These are phyloP conservation scores for Fusarium xyrophilum DNA, from an alignment of 2,329 filamentous ascomycete genomes.

Conservation along the genomic window DNA sequence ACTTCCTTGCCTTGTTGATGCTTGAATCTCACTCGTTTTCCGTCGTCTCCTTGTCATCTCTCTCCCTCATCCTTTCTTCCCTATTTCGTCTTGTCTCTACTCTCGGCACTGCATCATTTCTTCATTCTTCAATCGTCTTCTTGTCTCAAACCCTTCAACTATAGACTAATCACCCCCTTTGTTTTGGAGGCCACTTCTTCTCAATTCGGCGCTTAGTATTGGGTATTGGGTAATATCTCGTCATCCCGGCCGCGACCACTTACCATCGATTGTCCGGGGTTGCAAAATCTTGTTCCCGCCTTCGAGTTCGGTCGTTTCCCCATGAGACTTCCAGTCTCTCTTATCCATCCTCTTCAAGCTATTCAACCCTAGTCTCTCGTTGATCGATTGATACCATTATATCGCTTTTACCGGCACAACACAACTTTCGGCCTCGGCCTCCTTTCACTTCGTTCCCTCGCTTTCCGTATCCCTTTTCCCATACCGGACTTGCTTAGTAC, in stretches of 20 bases:
- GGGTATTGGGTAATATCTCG: conserved; percentile 30
- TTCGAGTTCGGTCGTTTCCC: conserved; percentile 15
- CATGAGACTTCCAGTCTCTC: conserved; percentile 8
- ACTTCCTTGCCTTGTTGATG: conserved; percentile 8
- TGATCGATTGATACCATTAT: conserved; percentile 34
- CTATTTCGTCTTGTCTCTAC: neutral
- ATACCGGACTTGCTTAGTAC: conserved; percentile 35
- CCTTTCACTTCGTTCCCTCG: conserved; percentile 36
- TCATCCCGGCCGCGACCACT: conserved; percentile 27
- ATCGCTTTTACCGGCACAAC: conserved; percentile 9
- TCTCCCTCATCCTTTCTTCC: conserved; percentile 1
- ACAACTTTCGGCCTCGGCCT: conserved; percentile 9
- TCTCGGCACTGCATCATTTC: conserved; percentile 12
- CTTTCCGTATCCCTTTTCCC: conserved; percentile 35
- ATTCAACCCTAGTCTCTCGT: conserved; percentile 33
- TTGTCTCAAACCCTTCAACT: conserved; percentile 14
- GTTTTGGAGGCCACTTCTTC: conserved; percentile 24
- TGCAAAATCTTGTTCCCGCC: conserved; percentile 30
- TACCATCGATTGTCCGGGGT: conserved; percentile 20
- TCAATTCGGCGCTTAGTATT: conserved; percentile 26
- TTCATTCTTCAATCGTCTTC: conserved; percentile 10
- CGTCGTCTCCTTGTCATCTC: conserved; percentile 11
- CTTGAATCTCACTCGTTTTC: conserved; percentile 28
- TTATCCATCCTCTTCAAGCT: conserved; percentile 2
- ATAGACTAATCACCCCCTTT: conserved; percentile 24